Percentiles rank a stretch among this genome's conserved stretches.
These are phyloP conservation scores for Mycena albidolilacea DNA, from an alignment of 768 basidiomycete species.

Conservation along the genomic window DNA sequence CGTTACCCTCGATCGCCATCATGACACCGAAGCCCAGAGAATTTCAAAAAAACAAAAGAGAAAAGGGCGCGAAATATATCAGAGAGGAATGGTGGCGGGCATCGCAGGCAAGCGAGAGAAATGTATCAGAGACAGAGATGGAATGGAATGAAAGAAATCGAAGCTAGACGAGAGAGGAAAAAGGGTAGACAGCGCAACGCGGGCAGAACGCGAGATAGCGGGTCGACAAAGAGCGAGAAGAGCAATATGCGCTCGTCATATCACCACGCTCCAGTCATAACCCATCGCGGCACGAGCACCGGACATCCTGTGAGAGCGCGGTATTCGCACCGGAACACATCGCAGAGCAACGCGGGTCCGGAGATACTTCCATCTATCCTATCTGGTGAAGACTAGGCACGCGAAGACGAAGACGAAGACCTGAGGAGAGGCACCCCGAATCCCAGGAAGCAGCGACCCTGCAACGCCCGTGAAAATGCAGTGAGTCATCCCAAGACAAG, in stretches of 20 bases:
- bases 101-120: constrained; percentile 3
- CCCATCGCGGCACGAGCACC: background rate
- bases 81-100: constrained; percentile 13
- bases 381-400: constrained; percentile 11
- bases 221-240: constrained; percentile 22
- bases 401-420: background rate
- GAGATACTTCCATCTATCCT: constrained; percentile 5
- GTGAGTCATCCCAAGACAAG: no score
- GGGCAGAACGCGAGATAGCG: constrained; percentile 25
- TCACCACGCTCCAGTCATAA: constrained; percentile 18
- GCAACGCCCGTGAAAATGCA: constrained; percentile 6
- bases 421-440: background rate
- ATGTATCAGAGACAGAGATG: constrained; percentile 2
- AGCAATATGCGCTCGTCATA: constrained; percentile 5
- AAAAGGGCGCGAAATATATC: constrained; percentile 19
- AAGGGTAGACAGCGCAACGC: background rate
- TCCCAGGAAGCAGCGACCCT: constrained; percentile 16
- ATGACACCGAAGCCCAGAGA: background rate
- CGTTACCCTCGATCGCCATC: constrained; percentile 14
- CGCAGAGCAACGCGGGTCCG: background rate
- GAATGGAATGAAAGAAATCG: background rate
- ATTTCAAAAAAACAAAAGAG: constrained; percentile 18
- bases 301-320: constrained; percentile 17
- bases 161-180: background rate
- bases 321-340: constrained; percentile 9